Percentiles rank a stretch among this genome's conserved stretches.
Conservation (phyloP, 805 yeast species). For the Torulaspora quercuum region DNA sequence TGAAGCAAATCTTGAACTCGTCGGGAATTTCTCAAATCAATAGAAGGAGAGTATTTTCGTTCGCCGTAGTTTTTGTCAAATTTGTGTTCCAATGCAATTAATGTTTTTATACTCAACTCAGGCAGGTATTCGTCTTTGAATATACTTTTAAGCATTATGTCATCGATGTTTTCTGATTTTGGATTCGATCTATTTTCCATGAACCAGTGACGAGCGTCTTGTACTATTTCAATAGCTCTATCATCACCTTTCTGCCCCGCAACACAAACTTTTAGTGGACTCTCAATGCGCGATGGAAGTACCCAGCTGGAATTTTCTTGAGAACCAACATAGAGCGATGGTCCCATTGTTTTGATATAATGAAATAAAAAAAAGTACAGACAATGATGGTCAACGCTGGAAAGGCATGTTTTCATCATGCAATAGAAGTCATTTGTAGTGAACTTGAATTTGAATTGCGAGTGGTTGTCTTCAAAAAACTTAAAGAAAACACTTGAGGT, state of each 20-base stretch:
- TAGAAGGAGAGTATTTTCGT: slow-evolving; percentile 9
- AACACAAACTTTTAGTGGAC: slow-evolving; percentile 3
- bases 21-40: slow-evolving; percentile 14
- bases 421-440: slow-evolving; percentile 18
- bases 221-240: slow-evolving; percentile 9
- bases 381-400: slow-evolving; percentile 11
- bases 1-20: slow-evolving; percentile 12
- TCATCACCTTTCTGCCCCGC: slow-evolving; percentile 5
- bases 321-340: slow-evolving; percentile 4
- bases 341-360: slow-evolving; percentile 7
- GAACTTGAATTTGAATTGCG: slow-evolving; percentile 9
- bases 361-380: slow-evolving; percentile 15
- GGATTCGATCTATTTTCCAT: not conserved
- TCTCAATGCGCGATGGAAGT: slow-evolving; percentile 12
- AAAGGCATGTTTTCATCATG: slow-evolving; percentile 14
- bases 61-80: too few species aligned
- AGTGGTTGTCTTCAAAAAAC: slow-evolving; percentile 10
- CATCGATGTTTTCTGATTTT: slow-evolving; percentile 1
- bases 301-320: slow-evolving; percentile 6
- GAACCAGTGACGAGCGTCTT: slow-evolving; percentile 10
- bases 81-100: too few species aligned
- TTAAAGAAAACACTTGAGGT: slow-evolving; percentile 14
- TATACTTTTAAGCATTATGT: slow-evolving; percentile 4
- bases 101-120: slow-evolving; percentile 1
- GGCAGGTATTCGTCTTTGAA: slow-evolving; percentile 14